phyloP scores from a whole-genome alignment of 2,329 filamentous ascomycete genomes.

The Aspergillus thermomutatus region DNA sequence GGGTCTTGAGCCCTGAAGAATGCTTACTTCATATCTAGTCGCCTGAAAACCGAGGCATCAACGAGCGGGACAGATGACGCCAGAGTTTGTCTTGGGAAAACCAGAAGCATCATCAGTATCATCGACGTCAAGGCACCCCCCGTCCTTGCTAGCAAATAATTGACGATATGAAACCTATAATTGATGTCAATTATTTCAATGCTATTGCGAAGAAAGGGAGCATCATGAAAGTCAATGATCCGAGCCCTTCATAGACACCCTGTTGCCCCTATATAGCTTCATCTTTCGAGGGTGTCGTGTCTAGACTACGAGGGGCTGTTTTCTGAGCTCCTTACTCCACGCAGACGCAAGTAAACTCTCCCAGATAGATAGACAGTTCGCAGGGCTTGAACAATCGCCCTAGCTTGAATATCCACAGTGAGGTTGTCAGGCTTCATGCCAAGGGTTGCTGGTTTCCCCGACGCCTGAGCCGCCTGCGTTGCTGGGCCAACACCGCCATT shows the following conservation, averaged over 20 bases:
- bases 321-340: background rate
- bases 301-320: background rate
- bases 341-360: background rate
- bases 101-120: background rate
- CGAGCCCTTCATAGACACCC: constrained; percentile 17
- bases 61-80: background rate
- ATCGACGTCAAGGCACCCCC: background rate
- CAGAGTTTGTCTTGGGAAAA: background rate
- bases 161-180: constrained; percentile 4
- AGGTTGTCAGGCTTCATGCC: constrained; percentile 13
- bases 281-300: background rate
- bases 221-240: constrained; percentile 17
- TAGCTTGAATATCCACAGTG: constrained; percentile 11
- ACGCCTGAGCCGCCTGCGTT: constrained; percentile 29
- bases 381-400: background rate
- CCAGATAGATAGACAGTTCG: background rate
- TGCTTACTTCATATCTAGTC: background rate
- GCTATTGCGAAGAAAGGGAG: constrained; percentile 20
- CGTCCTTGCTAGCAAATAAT: constrained; percentile 10
- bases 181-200: constrained; percentile 15
- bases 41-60: background rate
- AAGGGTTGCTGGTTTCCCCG: constrained; percentile 29
- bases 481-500: constrained; percentile 38
- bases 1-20: background rate
- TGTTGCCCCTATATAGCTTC: background rate